Evolutionary conservation across 2,329 filamentous ascomycete species (phyloP), one percentile per base, ranked within the genome.

Genomic region (Mycosphaerella sp.): DNA sequence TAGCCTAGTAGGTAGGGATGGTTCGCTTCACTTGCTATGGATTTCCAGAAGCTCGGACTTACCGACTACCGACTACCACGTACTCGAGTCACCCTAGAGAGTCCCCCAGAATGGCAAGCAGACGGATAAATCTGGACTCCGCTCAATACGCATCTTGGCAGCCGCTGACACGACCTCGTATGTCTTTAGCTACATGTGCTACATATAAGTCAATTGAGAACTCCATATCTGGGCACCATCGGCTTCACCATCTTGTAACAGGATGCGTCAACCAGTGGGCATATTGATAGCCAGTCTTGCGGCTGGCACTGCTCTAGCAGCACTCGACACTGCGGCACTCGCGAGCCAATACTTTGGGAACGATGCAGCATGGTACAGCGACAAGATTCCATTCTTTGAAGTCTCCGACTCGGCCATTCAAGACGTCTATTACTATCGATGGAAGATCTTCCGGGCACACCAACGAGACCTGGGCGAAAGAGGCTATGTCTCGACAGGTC

Each of bases 371-470:
- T 72, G 70, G 70, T 72, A 71, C 42, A 59, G 62, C 6, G 57
- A 66, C 28, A 64, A 67, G 10, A 70, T 71, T 5, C 69, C 70
- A 1, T 67, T 68, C 46, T 72, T 72, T 52, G 68, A 71, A 44
- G 67, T 66, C 14, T 70, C 67, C 43, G 68, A 71, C 47, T 41
- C 60, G 1, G 55, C 66, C 8, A 65, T 72, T 13, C 69, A 66
- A 1, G 68, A 73, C 14, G 71, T 74, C 8, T 74, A 73, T 59
- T 74, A 74, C 59, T 74, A 74, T 53, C 70, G 72, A 28, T 73
- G 71, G 72, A 67, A 65, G 21, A 64, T 74, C 21, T 74, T 71
- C 60, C 67, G 71, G 2, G 65, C 71, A 0, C 72, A 74, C 51
- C 72, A 73, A 57, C 68, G 71, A 21, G 71, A 74, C 47, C 61